Evolutionary conservation across 352 stramenopile genomes (phyloP).

Genomic region (Pythium diclinum): DNA sequence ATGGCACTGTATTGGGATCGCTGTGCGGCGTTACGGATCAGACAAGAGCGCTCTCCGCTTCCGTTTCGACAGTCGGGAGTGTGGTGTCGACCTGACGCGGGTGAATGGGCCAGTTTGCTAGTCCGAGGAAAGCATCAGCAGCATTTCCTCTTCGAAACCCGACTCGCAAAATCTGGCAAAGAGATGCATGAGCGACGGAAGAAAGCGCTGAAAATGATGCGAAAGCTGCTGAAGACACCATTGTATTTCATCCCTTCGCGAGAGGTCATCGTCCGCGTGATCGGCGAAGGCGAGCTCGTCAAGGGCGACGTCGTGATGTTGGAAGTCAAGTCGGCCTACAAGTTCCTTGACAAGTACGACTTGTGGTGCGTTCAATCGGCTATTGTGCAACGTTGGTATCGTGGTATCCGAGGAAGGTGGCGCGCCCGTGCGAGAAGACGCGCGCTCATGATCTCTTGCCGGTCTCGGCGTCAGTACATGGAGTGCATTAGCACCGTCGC

Average conservation of each 20-base stretch:
- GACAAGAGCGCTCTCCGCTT: slow-evolving; percentile 41
- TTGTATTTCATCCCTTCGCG: slow-evolving; percentile 53
- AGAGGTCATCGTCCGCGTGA: slow-evolving; percentile 43
- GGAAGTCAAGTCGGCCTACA: slow-evolving; percentile 54
- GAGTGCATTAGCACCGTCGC: slow-evolving; percentile 29
- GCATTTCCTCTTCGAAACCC: slow-evolving; percentile 68
- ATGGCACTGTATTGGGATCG: slow-evolving; percentile 83
- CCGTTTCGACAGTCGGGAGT: slow-evolving; percentile 49
- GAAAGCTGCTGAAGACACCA: slow-evolving; percentile 51
- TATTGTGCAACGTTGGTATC: slow-evolving; percentile 62
- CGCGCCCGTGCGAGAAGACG: slow-evolving; percentile 28
- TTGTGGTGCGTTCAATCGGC: slow-evolving; percentile 44
- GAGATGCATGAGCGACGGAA: slow-evolving; percentile 52
- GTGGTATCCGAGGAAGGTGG: slow-evolving; percentile 37
- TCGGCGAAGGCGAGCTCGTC: slow-evolving; percentile 49
- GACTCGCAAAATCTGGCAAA: slow-evolving; percentile 47
- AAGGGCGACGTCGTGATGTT: slow-evolving; percentile 73
- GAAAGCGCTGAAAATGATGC: slow-evolving; percentile 44
- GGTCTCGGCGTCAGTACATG: slow-evolving; percentile 33
- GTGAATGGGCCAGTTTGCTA: slow-evolving; percentile 65
- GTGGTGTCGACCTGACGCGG: slow-evolving; percentile 70
- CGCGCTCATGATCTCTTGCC: slow-evolving; percentile 33
- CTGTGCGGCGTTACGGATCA: slow-evolving; percentile 62
- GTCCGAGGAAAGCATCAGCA: slow-evolving; percentile 57
- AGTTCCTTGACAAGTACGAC: slow-evolving; percentile 64